A percentile compares a stretch with the other conserved stretches of the same genome.
phyloP scores from a whole-genome alignment of 2,329 filamentous ascomycete genomes.

The Coniochaeta sp. region DNA sequence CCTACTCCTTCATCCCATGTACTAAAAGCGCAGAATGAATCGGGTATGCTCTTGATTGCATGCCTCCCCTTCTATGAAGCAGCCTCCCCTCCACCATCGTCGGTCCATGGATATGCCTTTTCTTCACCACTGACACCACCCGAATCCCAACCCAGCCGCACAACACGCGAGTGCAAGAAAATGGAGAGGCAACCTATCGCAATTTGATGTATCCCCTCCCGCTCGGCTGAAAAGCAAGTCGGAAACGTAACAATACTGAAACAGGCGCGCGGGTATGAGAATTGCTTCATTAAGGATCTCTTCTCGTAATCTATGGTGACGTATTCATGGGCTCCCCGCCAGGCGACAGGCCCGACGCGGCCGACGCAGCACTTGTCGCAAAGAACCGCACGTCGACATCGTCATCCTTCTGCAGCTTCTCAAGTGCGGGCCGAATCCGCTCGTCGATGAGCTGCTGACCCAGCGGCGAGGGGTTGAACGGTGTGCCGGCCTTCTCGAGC shows the following conservation, averaged over 20 bases:
- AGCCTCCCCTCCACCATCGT: too few relatives aligned
- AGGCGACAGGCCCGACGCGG: slow-evolving; percentile 36
- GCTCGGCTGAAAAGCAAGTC: background rate
- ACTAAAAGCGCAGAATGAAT: too few relatives aligned
- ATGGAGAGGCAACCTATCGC: too few relatives aligned
- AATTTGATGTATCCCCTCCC: too few relatives aligned
- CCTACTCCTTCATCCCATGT: too few relatives aligned
- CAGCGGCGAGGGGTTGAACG: slow-evolving; percentile 58
- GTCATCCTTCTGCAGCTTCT: slow-evolving; percentile 94
- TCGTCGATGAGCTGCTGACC: slow-evolving; percentile 77
- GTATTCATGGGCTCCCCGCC: slow-evolving; percentile 58
- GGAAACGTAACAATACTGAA: background rate
- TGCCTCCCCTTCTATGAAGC: too few relatives aligned
- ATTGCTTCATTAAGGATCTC: slow-evolving; percentile 40
- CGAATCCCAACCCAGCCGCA: too few relatives aligned
- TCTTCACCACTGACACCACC: too few relatives aligned
- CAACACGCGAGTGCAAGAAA: too few relatives aligned
- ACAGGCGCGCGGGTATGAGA: slow-evolving; percentile 25
- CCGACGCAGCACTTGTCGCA: slow-evolving; percentile 77
- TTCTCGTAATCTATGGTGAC: slow-evolving; percentile 50
- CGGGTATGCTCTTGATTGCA: too few relatives aligned
- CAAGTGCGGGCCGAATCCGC: slow-evolving; percentile 80
- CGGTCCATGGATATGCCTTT: too few relatives aligned
- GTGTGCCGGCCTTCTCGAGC: slow-evolving; percentile 68
- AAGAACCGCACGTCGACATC: slow-evolving; percentile 98